These are phyloP conservation scores for Debaryomyces sp. DNA, from an alignment of 1,139 yeast genomes.

Conservation along the genomic window DNA sequence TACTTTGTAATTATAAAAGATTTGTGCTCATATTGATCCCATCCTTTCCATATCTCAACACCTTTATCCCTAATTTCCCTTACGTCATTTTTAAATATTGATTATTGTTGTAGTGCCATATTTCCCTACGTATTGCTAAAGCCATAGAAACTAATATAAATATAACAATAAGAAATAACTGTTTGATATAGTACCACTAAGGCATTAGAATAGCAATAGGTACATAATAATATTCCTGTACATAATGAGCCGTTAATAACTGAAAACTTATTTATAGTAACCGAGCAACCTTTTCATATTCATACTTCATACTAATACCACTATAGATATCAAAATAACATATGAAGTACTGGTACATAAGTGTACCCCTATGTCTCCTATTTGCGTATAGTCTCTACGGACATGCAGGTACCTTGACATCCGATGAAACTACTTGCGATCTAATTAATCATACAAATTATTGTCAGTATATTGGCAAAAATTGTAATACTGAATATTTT, in stretches of 20 bases:
- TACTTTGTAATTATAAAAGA: no score
- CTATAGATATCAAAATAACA: not conserved
- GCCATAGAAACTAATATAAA: no score
- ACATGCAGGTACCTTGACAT: not conserved
- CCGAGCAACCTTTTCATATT: not conserved
- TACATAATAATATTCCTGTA: not conserved
- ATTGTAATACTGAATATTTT: slow-evolving; percentile 31
- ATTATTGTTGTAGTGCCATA: no score
- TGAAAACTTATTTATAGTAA: not conserved
- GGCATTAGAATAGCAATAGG: not conserved
- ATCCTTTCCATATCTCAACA: no score
- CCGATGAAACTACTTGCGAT: slow-evolving; percentile 1
- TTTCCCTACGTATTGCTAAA: no score
- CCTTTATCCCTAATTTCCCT: no score
- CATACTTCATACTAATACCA: not conserved
- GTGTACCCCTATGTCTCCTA: not conserved
- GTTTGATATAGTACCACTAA: no score
- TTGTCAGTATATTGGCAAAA: slow-evolving; percentile 24
- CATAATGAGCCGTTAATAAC: not conserved
- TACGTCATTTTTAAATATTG: not conserved
- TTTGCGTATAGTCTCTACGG: not conserved
- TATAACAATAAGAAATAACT: no score
- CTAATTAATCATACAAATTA: slow-evolving; percentile 9
- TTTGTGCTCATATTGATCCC: no score
- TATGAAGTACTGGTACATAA: slow-evolving; percentile 1